Base-by-base conservation (phyloP, 805 yeast species). In the Komagataella populi region DNA sequence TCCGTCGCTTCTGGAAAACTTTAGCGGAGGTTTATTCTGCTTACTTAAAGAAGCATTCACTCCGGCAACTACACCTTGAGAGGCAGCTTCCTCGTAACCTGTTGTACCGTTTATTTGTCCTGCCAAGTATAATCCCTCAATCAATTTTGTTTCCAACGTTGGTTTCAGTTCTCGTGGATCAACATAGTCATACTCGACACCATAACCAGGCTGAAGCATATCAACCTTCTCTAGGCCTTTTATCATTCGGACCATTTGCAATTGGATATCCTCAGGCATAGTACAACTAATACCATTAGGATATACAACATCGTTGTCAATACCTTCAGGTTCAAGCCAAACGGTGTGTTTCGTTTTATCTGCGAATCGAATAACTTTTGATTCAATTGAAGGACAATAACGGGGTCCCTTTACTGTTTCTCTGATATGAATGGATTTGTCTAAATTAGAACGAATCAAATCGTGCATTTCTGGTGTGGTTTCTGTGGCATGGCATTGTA, bases 31-130 rank as follows among this genome's bases (percentile, higher is more conserved):
- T 23, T 65, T 59, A 6, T 63, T 62, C 36, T 59, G 60, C 10
- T 66, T 62, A 0, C 80, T 59, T 23, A 88, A 69, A 0, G 96
- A 96, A 0, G 99, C 97, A 64, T 93, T 93, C 45, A 90, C 83
- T 7, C 99, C 99, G 1, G 99, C 99, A 47, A 93, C 69, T 51
- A 88, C 74, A 1, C 99, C 99, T 61, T 93, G 99, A 0, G 98
- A 85, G 2, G 96, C 96, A 0, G 99, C 99, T 63, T 93, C 99
- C 68, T 93, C 99, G 60, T 93, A 93, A 0, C 99, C 99, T 0
- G 99, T 93, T 0, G 99, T 93, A 39, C 99, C 99, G 62, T 93
- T 93, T 46, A 93, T 93, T 65, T 93, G 99, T 1, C 99, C 99
- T 0, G 99, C 99, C 47, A 93, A 70, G 63, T 69, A 93, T 44